Evolutionary conservation across 2,329 filamentous ascomycete genomes (phyloP).

Genomic region (Pseudocercospora cruenta): DNA sequence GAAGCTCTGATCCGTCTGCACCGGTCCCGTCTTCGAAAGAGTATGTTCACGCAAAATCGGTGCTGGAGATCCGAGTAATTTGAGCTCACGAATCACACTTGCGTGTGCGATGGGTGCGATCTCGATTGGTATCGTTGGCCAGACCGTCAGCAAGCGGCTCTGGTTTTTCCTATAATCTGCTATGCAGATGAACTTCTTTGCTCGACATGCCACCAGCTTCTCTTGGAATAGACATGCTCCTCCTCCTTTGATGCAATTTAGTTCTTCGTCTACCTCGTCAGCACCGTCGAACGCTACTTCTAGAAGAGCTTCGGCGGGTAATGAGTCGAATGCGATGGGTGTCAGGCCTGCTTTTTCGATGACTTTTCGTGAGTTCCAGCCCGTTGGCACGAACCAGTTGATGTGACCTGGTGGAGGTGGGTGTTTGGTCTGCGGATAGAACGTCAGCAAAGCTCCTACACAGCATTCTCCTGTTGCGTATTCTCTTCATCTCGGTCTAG

Average conservation of each 20-base stretch:
- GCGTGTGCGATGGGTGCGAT: slow-evolving; percentile 83
- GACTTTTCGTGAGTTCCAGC: slow-evolving; percentile 85
- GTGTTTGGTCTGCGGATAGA: slow-evolving; percentile 19
- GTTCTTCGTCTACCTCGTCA: slow-evolving; percentile 90
- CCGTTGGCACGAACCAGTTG: slow-evolving; percentile 90
- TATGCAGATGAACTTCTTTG: slow-evolving; percentile 39
- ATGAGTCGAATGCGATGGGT: slow-evolving; percentile 75
- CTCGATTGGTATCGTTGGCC: slow-evolving; percentile 89
- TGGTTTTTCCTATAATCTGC: slow-evolving; percentile 90
- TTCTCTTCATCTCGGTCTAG: background rate
- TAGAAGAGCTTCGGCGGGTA: slow-evolving; percentile 67
- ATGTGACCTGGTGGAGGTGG: slow-evolving; percentile 52
- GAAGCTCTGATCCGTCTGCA: slow-evolving; percentile 84
- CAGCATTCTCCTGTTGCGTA: background rate
- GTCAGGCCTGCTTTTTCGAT: slow-evolving; percentile 78
- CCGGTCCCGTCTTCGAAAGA: slow-evolving; percentile 77
- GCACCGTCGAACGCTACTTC: slow-evolving; percentile 96
- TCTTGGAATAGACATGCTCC: slow-evolving; percentile 98
- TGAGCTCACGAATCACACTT: slow-evolving; percentile 74
- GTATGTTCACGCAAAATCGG: slow-evolving; percentile 74
- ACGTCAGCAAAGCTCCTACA: background rate
- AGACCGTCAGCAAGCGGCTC: slow-evolving; percentile 70
- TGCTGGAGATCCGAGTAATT: slow-evolving; percentile 70
- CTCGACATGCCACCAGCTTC: slow-evolving; percentile 63
- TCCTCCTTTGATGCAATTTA: slow-evolving; percentile 97